Evolutionary conservation across 2,329 filamentous ascomycete species (phyloP), one percentile per base, ranked within the genome.

Genomic region (Bipolaris sorokiniana): DNA sequence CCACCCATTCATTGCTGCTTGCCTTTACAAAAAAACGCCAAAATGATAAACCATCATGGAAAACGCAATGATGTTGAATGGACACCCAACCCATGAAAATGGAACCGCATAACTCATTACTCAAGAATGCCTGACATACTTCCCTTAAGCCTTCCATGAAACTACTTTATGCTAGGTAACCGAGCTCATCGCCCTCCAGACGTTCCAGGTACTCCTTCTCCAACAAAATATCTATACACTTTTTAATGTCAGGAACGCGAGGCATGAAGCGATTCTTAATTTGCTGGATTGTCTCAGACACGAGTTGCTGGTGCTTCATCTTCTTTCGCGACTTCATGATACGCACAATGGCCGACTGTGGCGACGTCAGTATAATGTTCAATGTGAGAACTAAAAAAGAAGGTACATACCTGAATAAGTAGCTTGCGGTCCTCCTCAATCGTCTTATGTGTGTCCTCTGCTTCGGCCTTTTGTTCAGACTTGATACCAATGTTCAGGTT

Each of bases 251-350:
- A 15, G 87, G 84, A 28, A 99, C 86, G 80, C 96, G 96, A 38
- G 95, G 95, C 56, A 92, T 88, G 78, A 99, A 99, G 38, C 95
- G 91, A 40, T 88, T 88, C 76, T 90, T 91, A 77, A 99, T 97
- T 78, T 98, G 95, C 72, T 89, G 90, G 76, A 99, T 98, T 22
- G 93, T 96, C 80, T 99, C 95, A 73, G 91, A 89, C 52, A 99
- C 92, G 11, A 99, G 88, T 73, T 95, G 90, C 60, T 89, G 88
- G 80, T 99, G 94, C 86, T 97, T 98, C 91, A 98, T 96, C 81
- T 90, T 91, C 87, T 99, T 98, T 59, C 95, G 90, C 3, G 94
- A 96, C 83, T 99, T 99, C 95, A 99, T 99, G 81, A 99, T 97
- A 72, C 95, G 91, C 55, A 99, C 95, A 77, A 99, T 98, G 22